Evolutionary conservation across 1,139 yeast species (phyloP).

Genomic region (Debaryomyces coudertii): DNA sequence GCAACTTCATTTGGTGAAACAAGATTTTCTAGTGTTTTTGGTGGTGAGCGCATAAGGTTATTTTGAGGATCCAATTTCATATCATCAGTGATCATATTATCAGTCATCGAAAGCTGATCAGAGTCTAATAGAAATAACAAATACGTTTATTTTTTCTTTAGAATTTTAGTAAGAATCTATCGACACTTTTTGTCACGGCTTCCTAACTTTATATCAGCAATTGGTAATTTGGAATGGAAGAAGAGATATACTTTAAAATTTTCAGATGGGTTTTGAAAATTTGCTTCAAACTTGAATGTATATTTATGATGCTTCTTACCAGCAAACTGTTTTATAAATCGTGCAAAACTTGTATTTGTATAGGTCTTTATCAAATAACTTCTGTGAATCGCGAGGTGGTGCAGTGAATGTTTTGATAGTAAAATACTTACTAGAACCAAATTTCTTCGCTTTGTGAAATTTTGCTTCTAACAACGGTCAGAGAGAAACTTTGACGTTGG

Average conservation of each 20-base stretch:
- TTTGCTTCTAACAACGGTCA: not conserved
- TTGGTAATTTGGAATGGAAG: not conserved
- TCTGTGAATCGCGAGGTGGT: not conserved
- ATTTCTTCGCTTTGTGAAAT: not conserved
- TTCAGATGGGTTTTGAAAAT: not conserved
- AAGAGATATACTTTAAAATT: not conserved
- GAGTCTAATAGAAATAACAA: not conserved
- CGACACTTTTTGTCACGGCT: not conserved
- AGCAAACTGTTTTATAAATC: not conserved
- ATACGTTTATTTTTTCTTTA: not conserved
- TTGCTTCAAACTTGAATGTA: not conserved
- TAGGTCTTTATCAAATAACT: not conserved
- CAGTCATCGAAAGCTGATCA: not conserved
- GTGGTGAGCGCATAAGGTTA: not conserved
- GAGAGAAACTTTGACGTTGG: not conserved
- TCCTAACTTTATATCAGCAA: not conserved
- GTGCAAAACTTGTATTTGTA: slow-evolving; percentile 3
- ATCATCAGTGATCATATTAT: slow-evolving; percentile 1
- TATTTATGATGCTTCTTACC: not conserved
- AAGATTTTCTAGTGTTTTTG: not conserved
- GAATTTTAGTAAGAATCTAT: not conserved
- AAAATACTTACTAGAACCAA: not conserved
- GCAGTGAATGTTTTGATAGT: not conserved
- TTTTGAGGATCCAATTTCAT: slow-evolving; percentile 1
- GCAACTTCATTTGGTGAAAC: not conserved